Percentiles rank a stretch among this genome's conserved stretches.
These are phyloP conservation scores for Artemisia argyi DNA, from an alignment of 129 eudicot species.

Conservation along the genomic window DNA sequence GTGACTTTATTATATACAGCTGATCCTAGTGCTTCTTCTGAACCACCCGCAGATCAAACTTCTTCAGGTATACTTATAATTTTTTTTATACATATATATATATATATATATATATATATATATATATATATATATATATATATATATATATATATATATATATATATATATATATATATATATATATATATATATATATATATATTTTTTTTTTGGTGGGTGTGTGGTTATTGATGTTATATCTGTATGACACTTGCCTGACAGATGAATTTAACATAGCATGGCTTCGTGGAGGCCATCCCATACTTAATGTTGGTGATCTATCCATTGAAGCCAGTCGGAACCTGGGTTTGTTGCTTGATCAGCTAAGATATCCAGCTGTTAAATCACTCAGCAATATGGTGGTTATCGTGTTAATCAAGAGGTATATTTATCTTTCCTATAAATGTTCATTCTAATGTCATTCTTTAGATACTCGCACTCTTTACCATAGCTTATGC, in stretches of 20 bases:
- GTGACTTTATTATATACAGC: slow-evolving; percentile 82
- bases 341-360: slow-evolving; percentile 80
- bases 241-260: slow-evolving; percentile 19
- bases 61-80: slow-evolving; percentile 66
- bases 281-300: slow-evolving; percentile 99
- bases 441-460: too few relatives aligned
- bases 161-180: too few relatives aligned
- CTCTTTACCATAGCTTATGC: not conserved
- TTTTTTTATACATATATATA: too few relatives aligned
- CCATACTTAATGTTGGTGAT: slow-evolving; percentile 86
- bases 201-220: slow-evolving; percentile 1
- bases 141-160: too few relatives aligned
- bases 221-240: slow-evolving; percentile 13
- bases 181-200: too few relatives aligned
- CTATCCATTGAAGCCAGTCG: slow-evolving; percentile 83
- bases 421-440: slow-evolving; percentile 48
- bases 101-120: too few relatives aligned
- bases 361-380: slow-evolving; percentile 79
- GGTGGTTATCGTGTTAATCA: slow-evolving; percentile 74
- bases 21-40: slow-evolving; percentile 82
- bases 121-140: too few relatives aligned
- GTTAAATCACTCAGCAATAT: slow-evolving; percentile 76
- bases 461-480: too few relatives aligned
- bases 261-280: slow-evolving; percentile 76
- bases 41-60: slow-evolving; percentile 58